Evolutionary conservation across 2,329 filamentous ascomycete genomes (phyloP), one percentile per base, ranked within the genome.

Genomic region (Fusarium tuaranense): DNA sequence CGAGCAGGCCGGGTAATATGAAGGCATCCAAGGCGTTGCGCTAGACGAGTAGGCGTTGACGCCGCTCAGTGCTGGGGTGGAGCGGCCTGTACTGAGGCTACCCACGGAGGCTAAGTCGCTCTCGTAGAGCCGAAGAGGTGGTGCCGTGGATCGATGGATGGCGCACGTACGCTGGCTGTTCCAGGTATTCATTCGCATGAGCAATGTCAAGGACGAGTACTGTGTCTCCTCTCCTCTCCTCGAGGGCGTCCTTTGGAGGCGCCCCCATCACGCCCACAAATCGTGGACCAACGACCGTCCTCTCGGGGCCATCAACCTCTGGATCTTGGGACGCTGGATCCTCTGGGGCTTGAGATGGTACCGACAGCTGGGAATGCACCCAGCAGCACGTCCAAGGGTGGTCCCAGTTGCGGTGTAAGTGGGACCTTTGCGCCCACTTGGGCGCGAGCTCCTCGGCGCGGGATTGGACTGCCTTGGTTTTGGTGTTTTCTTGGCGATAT

Each of bases 11-110:
- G 64, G 65, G 74, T 73, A 79, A 75, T 79, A 79, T 80, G 78
- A 79, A 75, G 78, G 75, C 70, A 80, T 79, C 76, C 74, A 73
- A 64, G 73, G 73, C 76, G 70, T 75, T 78, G 78, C 76, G 76
- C 76, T 79, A 76, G 73, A 69, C 62, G 70, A 77, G 58, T 69
- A 74, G 76, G 77, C 73, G 78, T 77, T 72, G 71, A 79, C 76
- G 78, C 78, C 77, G 78, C 69, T 70, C 70, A 69, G 67, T 75
- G 70, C 71, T 75, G 62, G 68, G 69, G 77, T 79, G 76, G 78
- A 77, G 66, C 67, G 41, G 44, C 69, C 63, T 71, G 73, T 59
- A 64, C 44, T 65, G 57, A 70, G 55, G 58, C 63, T 69, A 70
- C 25, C 46, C 46, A 51, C 48, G 66, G 57, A 55, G 60, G 46